phyloP scores from a whole-genome alignment of 1,139 yeast species.

The Magnusiomyces tetraspermus region DNA sequence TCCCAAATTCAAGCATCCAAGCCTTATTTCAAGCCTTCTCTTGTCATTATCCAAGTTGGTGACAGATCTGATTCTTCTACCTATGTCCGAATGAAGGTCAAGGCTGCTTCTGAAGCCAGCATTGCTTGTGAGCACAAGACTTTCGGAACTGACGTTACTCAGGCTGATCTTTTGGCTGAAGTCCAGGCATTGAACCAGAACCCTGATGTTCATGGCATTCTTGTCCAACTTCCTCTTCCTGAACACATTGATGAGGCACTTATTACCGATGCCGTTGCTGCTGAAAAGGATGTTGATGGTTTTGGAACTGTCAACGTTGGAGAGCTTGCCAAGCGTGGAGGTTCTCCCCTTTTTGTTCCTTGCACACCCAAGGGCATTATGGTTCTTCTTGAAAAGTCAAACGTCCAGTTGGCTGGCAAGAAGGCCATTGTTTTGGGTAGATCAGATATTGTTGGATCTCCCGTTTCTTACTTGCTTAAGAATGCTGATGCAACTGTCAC shows the following conservation, averaged over 20 bases:
- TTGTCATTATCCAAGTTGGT: conserved; percentile 87
- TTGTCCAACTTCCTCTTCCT: conserved; percentile 90
- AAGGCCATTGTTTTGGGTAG: conserved; percentile 93
- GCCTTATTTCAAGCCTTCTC: conserved; percentile 61
- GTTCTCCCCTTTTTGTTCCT: conserved; percentile 77
- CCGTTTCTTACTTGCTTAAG: conserved; percentile 74
- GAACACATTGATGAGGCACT: conserved; percentile 63
- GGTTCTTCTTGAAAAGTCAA: conserved; percentile 56
- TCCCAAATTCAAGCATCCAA: conserved; percentile 43
- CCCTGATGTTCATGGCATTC: conserved; percentile 68
- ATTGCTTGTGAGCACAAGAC: conserved; percentile 62
- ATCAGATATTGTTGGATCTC: conserved; percentile 93
- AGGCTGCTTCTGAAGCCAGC: conserved; percentile 78
- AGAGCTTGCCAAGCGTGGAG: conserved; percentile 82
- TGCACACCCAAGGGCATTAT: conserved; percentile 96
- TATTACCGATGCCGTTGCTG: conserved; percentile 66
- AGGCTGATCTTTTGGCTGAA: conserved; percentile 45
- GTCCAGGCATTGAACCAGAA: conserved; percentile 60
- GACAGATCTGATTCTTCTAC: conserved; percentile 82
- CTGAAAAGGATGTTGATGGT: conserved; percentile 91
- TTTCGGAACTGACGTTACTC: conserved; percentile 46
- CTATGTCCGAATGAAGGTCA: conserved; percentile 90
- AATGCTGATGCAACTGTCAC: conserved; percentile 82
- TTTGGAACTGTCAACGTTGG: conserved; percentile 87
- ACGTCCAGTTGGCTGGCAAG: conserved; percentile 60